These are phyloP conservation scores for Oryza punctata DNA, from an alignment of 176 grass and related monocot genomes.

Conservation along the genomic window DNA sequence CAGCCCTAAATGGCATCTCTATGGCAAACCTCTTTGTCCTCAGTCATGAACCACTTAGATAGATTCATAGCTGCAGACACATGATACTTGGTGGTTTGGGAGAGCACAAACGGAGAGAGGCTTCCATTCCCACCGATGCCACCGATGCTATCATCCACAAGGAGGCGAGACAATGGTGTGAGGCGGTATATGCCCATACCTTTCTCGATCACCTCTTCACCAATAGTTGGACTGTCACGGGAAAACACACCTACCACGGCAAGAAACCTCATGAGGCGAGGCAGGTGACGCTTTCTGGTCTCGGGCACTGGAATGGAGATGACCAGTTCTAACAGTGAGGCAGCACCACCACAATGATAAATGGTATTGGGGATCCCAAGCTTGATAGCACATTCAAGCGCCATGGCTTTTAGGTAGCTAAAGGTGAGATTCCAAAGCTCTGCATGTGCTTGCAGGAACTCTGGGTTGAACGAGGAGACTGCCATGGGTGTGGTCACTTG, in stretches of 20 bases:
- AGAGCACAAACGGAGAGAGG: conserved; percentile 20
- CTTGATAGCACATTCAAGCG: neutral
- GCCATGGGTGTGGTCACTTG: neutral
- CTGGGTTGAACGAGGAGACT: neutral
- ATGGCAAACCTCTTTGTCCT: neutral
- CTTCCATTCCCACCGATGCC: neutral
- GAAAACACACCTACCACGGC: conserved; percentile 14
- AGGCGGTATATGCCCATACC: conserved; percentile 22
- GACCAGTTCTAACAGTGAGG: neutral
- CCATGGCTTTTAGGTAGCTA: neutral
- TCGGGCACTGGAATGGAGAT: neutral
- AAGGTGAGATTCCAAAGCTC: neutral
- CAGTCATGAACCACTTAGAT: conserved; percentile 40
- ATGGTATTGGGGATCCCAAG: neutral
- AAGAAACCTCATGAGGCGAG: conserved; percentile 51
- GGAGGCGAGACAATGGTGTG: conserved; percentile 36
- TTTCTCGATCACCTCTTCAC: neutral
- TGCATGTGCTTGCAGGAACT: neutral
- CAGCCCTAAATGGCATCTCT: neutral
- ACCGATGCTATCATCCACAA: neutral
- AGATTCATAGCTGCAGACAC: neutral
- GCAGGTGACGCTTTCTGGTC: conserved; percentile 2
- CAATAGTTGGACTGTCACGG: neutral
- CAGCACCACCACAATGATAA: neutral
- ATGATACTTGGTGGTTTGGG: neutral